Conservation (phyloP, 345 rosid genomes). For the Arabidopsis suecica region DNA sequence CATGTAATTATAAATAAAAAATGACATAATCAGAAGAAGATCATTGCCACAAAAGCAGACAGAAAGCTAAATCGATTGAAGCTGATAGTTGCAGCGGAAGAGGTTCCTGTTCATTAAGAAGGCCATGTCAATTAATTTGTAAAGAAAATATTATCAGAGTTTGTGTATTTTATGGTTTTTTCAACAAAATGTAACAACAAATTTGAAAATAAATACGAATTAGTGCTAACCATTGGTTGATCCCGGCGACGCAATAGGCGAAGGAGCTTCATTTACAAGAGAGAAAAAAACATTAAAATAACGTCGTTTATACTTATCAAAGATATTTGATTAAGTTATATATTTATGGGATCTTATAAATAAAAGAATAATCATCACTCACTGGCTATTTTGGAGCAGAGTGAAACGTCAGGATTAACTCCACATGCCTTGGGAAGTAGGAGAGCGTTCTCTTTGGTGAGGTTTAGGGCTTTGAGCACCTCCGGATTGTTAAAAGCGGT, state of each 20-base stretch:
- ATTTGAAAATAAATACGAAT: neutral
- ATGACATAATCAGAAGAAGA: slow-evolving; percentile 22
- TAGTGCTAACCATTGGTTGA: slow-evolving; percentile 29
- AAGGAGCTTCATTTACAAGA: slow-evolving; percentile 26
- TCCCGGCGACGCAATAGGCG: slow-evolving; percentile 16
- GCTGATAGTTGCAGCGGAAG: slow-evolving; percentile 29
- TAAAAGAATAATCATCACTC: slow-evolving; percentile 2
- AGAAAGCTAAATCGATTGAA: slow-evolving; percentile 26
- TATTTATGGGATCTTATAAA: neutral
- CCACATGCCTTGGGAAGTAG: slow-evolving; percentile 61
- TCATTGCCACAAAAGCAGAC: slow-evolving; percentile 27
- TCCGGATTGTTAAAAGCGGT: slow-evolving; percentile 40
- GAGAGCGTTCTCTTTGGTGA: slow-evolving; percentile 55
- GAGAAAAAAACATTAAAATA: neutral
- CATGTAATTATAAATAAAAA: slow-evolving; percentile 4
- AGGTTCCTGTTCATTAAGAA: slow-evolving; percentile 23
- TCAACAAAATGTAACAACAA: neutral
- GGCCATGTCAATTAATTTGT: slow-evolving; percentile 1
- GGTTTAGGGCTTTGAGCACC: slow-evolving; percentile 43
- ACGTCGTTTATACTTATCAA: neutral
- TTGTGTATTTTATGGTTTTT: neutral
- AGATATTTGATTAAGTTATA: neutral
- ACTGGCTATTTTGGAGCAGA: slow-evolving; percentile 45
- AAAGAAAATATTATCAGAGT: neutral
- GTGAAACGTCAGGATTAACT: slow-evolving; percentile 45